phyloP scores from a whole-genome alignment of 306 rosid genomes.

The Pyrus bretschneideri region DNA sequence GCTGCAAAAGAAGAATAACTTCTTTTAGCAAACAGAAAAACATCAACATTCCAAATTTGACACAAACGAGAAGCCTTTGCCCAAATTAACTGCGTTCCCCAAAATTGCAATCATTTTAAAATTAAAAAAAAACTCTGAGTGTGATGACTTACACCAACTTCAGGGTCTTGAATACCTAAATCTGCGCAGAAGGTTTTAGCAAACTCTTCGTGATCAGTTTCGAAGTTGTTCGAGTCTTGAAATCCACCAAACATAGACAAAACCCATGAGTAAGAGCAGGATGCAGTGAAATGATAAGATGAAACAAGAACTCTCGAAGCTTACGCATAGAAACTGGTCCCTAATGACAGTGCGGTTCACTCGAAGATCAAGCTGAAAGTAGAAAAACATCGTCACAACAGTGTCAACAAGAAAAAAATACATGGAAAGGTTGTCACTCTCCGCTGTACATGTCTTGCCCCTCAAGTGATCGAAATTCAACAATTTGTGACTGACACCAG shows the following conservation, averaged over 20 bases:
- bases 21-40: too few species aligned
- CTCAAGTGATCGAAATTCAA: slow-evolving; percentile 67
- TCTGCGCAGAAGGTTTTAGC: too few species aligned
- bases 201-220: slow-evolving; percentile 38
- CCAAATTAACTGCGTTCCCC: too few species aligned
- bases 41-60: too few species aligned
- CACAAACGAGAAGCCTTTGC: too few species aligned
- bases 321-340: slow-evolving; percentile 96
- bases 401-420: background rate
- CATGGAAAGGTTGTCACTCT: slow-evolving; percentile 15
- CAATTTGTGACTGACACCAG: slow-evolving; percentile 58
- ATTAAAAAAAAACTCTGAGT: too few species aligned
- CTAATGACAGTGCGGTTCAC: slow-evolving; percentile 77
- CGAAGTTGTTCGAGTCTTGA: slow-evolving; percentile 90
- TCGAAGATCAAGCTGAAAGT: slow-evolving; percentile 79
- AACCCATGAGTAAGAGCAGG: slow-evolving; percentile 3
- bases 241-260: background rate
- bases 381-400: background rate
- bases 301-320: slow-evolving; percentile 11
- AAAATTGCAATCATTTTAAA: too few species aligned
- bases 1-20: slow-evolving; percentile 29
- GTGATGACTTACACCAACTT: too few species aligned
- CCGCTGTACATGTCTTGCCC: slow-evolving; percentile 92
- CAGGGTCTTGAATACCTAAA: too few species aligned
- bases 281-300: background rate